These are phyloP conservation scores for Lepiota brunneoincarnata DNA, from an alignment of 768 basidiomycete species.

Conservation along the genomic window DNA sequence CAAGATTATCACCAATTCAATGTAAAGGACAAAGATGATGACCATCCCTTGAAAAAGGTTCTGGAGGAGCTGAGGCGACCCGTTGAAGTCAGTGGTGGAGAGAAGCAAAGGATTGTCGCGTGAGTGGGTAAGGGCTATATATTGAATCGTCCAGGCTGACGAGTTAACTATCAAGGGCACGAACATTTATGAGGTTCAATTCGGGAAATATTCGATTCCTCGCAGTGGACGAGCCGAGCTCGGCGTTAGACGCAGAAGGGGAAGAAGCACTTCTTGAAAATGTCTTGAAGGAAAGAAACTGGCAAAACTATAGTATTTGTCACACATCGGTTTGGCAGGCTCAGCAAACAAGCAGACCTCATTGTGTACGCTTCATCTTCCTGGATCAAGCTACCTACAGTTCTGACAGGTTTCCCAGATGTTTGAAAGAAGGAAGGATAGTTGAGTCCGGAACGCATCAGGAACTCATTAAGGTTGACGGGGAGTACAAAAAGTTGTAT, in stretches of 20 bases:
- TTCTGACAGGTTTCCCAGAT: conserved; percentile 23
- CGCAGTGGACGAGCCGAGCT: conserved; percentile 58
- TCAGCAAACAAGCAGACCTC: conserved; percentile 47
- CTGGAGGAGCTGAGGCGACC: conserved; percentile 23
- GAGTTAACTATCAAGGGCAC: conserved; percentile 29
- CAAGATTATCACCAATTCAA: conserved; percentile 23
- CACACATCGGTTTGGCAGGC: conserved; percentile 51
- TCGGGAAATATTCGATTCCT: conserved; percentile 43
- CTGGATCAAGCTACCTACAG: neutral
- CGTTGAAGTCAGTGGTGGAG: conserved; percentile 39
- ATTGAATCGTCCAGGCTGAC: neutral
- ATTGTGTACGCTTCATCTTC: conserved; percentile 42
- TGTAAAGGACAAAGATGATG: conserved; percentile 24
- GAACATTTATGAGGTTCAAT: conserved; percentile 42
- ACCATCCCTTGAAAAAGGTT: conserved; percentile 24
- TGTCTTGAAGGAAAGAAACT: conserved; percentile 30
- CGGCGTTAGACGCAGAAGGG: conserved; percentile 51
- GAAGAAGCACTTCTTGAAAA: conserved; percentile 46
- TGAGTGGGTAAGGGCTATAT: conserved; percentile 24
- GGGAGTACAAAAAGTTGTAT: conserved; percentile 41
- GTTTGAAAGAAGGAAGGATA: conserved; percentile 41
- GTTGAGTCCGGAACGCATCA: conserved; percentile 40
- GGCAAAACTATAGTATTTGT: conserved; percentile 58
- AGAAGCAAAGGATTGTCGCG: conserved; percentile 49
- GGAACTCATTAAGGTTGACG: conserved; percentile 30